phyloP scores from a whole-genome alignment of 164 flowering plant genomes.

The Macadamia tetraphylla region DNA sequence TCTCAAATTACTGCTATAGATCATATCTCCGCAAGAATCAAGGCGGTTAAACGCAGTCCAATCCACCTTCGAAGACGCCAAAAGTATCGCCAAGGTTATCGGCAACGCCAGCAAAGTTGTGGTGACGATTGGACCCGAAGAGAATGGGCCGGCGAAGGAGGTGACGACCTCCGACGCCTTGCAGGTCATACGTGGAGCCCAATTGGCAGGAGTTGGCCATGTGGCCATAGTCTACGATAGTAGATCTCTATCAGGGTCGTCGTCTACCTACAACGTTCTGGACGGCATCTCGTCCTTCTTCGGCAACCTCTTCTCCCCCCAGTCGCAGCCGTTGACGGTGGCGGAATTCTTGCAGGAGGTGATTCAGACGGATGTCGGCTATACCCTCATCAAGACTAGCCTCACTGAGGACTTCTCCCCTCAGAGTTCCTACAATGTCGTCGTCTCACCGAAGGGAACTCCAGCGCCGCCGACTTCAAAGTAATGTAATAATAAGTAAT shows the following conservation, averaged over 20 bases:
- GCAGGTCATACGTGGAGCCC: slow-evolving; percentile 65
- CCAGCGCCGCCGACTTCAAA: slow-evolving; percentile 64
- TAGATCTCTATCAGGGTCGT: slow-evolving; percentile 1
- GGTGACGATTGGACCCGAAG: slow-evolving; percentile 72
- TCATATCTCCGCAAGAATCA: slow-evolving; percentile 66
- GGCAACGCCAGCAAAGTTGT: slow-evolving; percentile 95
- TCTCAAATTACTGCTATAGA: slow-evolving; percentile 25
- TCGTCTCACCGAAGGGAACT: slow-evolving; percentile 60
- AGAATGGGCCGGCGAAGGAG: slow-evolving; percentile 55
- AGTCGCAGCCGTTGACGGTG: slow-evolving; percentile 49
- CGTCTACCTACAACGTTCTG: slow-evolving; percentile 57
- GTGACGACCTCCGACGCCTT: slow-evolving; percentile 66
- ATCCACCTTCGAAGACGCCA: slow-evolving; percentile 52
- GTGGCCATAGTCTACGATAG: slow-evolving; percentile 69
- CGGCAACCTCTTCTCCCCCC: slow-evolving; percentile 67
- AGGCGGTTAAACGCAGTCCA: slow-evolving; percentile 80
- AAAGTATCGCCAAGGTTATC: slow-evolving; percentile 80
- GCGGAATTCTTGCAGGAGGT: slow-evolving; percentile 55
- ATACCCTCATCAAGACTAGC: slow-evolving; percentile 68
- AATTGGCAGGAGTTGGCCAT: slow-evolving; percentile 78
- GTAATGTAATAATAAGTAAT: slow-evolving; percentile 74
- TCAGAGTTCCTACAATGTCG: slow-evolving; percentile 63
- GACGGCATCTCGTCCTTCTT: slow-evolving; percentile 78
- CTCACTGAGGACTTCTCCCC: slow-evolving; percentile 69
- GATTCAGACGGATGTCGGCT: slow-evolving; percentile 54